A percentile compares a stretch with the other conserved stretches of the same genome.
These are phyloP conservation scores for Euryodendron excelsum DNA, from an alignment of 148 eudicot species.

Conservation along the genomic window DNA sequence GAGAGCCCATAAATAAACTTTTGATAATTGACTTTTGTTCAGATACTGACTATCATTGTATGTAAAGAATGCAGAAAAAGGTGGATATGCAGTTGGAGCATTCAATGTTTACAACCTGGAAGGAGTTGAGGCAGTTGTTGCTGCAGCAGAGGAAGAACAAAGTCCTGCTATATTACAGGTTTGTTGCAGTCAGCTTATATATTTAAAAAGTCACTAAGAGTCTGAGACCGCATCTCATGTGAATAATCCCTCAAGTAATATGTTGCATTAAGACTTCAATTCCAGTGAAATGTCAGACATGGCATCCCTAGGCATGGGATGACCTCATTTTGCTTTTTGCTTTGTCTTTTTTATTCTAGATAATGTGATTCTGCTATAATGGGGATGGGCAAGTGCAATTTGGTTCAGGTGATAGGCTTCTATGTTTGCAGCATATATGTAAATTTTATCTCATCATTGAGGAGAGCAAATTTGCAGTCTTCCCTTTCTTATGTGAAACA, in stretches of 20 bases:
- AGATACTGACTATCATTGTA: conserved; percentile 16
- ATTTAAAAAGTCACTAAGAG: background rate
- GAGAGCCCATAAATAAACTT: conserved; percentile 19
- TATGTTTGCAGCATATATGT: background rate
- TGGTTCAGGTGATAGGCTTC: background rate
- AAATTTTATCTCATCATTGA: background rate
- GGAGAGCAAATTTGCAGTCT: background rate
- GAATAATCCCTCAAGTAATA: background rate
- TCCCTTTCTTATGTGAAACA: conserved; percentile 9
- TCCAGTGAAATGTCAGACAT: background rate
- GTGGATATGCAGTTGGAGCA: conserved; percentile 96
- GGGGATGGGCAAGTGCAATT: background rate
- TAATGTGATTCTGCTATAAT: background rate
- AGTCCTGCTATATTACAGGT: conserved; percentile 99
- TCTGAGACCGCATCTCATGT: background rate
- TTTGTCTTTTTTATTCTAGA: background rate
- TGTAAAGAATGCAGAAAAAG: conserved; percentile 80
- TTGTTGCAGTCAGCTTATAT: background rate
- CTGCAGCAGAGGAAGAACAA: conserved; percentile 83
- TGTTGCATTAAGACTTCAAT: background rate
- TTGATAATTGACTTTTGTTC: conserved; percentile 7
- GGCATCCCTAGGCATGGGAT: no score
- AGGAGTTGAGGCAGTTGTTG: conserved; percentile 93
- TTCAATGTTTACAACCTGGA: conserved; percentile 95
- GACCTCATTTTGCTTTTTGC: background rate